These are phyloP conservation scores for Pleurotus cornucopiae DNA, from an alignment of 768 basidiomycete genomes.

Conservation along the genomic window DNA sequence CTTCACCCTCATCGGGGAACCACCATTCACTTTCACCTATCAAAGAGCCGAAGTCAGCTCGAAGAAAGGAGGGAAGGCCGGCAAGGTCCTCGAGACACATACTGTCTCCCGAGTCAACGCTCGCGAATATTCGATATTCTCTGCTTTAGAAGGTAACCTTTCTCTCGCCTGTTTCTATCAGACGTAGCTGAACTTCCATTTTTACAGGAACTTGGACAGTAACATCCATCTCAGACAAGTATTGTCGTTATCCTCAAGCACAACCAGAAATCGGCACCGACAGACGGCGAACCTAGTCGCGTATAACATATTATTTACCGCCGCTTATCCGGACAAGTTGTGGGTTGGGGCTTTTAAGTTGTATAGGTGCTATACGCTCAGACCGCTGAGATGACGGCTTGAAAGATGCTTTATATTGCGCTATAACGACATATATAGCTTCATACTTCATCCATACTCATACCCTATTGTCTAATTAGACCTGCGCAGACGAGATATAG, in stretches of 20 bases:
- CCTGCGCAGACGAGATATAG: constrained; percentile 88
- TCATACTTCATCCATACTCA: too few relatives aligned
- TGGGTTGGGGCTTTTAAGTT: too few relatives aligned
- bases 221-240: constrained; percentile 85
- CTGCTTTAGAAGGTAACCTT: constrained; percentile 77
- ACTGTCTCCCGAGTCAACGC: constrained; percentile 77
- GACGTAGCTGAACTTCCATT: constrained; percentile 3
- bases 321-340: not conserved
- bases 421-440: too few relatives aligned
- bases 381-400: too few relatives aligned
- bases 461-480: constrained; percentile 32
- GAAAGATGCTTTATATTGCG: too few relatives aligned
- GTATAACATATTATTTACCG: constrained; percentile 13
- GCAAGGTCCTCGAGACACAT: constrained; percentile 86
- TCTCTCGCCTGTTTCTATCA: not conserved
- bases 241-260: constrained; percentile 82
- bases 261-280: constrained; percentile 46
- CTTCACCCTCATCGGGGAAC: constrained; percentile 85
- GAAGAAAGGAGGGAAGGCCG: constrained; percentile 65
- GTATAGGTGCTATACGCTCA: too few relatives aligned
- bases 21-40: constrained; percentile 96
- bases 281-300: constrained; percentile 21
- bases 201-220: constrained; percentile 83
- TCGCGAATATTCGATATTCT: constrained; percentile 85
- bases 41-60: constrained; percentile 71